phyloP scores from a whole-genome alignment of 208 protist genomes.

The Wallacemonas collosoma region DNA sequence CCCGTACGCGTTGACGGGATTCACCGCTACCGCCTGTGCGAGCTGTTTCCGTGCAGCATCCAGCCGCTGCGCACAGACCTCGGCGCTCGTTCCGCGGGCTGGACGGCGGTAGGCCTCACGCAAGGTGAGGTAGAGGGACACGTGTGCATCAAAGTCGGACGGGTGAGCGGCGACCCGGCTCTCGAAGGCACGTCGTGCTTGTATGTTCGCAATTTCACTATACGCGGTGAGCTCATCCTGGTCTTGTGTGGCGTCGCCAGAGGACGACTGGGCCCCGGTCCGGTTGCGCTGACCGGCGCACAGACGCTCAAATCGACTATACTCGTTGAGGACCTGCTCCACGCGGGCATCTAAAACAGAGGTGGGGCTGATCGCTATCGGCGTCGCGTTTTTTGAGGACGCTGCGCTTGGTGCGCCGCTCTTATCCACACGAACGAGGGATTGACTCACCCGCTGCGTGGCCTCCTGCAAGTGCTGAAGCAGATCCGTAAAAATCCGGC shows the following conservation, averaged over 20 bases:
- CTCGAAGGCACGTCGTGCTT: conserved; percentile 65
- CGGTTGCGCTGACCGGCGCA: conserved; percentile 34
- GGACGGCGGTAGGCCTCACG: conserved; percentile 31
- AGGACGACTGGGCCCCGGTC: neutral
- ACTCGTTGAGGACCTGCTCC: conserved; percentile 63
- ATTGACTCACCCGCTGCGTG: conserved; percentile 15
- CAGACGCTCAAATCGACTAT: conserved; percentile 67
- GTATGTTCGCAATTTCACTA: conserved; percentile 17
- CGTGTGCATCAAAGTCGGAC: conserved; percentile 63
- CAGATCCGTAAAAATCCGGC: conserved; percentile 50
- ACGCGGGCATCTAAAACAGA: conserved; percentile 18
- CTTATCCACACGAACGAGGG: neutral
- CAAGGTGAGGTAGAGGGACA: conserved; percentile 75
- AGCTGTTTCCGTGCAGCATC: conserved; percentile 4
- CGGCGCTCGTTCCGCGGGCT: conserved; percentile 17
- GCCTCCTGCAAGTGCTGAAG: conserved; percentile 42
- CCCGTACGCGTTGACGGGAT: conserved; percentile 31
- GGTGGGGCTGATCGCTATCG: conserved; percentile 7
- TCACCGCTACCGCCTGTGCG: conserved; percentile 19
- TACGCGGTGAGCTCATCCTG: conserved; percentile 10
- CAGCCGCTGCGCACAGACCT: neutral
- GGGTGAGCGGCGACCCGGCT: conserved; percentile 52
- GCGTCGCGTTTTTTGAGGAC: neutral
- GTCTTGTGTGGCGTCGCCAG: neutral
- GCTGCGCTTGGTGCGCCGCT: neutral